These are phyloP conservation scores for Oryza meyeriana DNA, from an alignment of 176 grass and related monocot species.

Conservation along the genomic window DNA sequence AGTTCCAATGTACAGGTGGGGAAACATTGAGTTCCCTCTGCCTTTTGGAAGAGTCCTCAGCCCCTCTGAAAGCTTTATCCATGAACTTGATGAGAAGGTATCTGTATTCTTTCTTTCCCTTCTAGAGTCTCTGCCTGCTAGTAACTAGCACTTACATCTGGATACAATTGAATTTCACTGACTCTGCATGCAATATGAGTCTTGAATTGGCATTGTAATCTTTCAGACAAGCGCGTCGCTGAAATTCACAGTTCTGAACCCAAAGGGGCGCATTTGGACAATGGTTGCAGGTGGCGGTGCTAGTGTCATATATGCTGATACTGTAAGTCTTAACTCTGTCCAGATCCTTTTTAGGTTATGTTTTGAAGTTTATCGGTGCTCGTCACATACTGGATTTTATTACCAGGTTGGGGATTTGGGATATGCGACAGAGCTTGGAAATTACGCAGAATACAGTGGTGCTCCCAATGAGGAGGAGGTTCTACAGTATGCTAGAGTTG, in stretches of 20 bases:
- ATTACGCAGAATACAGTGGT: slow-evolving; percentile 96
- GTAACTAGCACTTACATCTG: background rate
- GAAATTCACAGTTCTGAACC: slow-evolving; percentile 94
- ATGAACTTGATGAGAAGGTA: slow-evolving; percentile 97
- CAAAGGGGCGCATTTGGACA: slow-evolving; percentile 95
- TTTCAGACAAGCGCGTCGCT: slow-evolving; percentile 88
- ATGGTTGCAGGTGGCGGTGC: slow-evolving; percentile 98
- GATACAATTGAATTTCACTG: background rate
- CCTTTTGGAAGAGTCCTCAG: slow-evolving; percentile 95
- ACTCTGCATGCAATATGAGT: background rate
- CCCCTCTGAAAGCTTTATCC: slow-evolving; percentile 88
- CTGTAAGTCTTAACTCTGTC: slow-evolving; percentile 47
- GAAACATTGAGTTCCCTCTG: slow-evolving; percentile 77
- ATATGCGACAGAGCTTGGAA: slow-evolving; percentile 91
- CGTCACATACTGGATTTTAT: background rate
- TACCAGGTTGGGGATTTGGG: slow-evolving; percentile 89
- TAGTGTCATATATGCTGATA: slow-evolving; percentile 96
- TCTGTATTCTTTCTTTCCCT: background rate
- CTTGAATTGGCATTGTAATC: slow-evolving; percentile 21
- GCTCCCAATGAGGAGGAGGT: slow-evolving; percentile 95
- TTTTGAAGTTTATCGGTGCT: background rate
- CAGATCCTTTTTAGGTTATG: background rate
- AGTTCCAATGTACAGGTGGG: slow-evolving; percentile 59
- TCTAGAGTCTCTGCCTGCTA: background rate
- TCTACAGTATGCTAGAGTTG: slow-evolving; percentile 90